phyloP scores from a whole-genome alignment of 345 rosid genomes.

The Adansonia digitata region DNA sequence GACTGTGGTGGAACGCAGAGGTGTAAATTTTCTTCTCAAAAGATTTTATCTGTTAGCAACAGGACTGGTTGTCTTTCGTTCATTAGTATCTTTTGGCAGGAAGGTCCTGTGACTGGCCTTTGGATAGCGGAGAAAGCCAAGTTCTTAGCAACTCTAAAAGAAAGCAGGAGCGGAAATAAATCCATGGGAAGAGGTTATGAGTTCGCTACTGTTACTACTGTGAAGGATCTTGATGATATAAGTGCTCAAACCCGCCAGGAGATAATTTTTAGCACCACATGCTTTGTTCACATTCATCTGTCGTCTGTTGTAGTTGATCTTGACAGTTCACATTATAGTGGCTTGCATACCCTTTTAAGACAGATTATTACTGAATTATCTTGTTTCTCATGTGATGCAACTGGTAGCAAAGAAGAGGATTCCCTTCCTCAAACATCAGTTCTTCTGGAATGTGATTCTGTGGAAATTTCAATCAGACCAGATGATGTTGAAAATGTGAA shows the following conservation, averaged over 20 bases:
- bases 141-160: slow-evolving; percentile 57
- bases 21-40: slow-evolving; percentile 40
- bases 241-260: slow-evolving; percentile 51
- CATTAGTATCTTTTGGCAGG: slow-evolving; percentile 78
- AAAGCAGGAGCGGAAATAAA: slow-evolving; percentile 41
- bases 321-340: slow-evolving; percentile 43
- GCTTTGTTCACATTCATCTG: slow-evolving; percentile 53
- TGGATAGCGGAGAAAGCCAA: slow-evolving; percentile 75
- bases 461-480: slow-evolving; percentile 65
- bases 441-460: slow-evolving; percentile 65
- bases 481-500: slow-evolving; percentile 40
- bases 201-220: slow-evolving; percentile 58
- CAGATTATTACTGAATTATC: slow-evolving; percentile 46
- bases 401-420: slow-evolving; percentile 23
- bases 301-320: slow-evolving; percentile 42
- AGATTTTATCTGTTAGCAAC: slow-evolving; percentile 48
- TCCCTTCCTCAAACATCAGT: slow-evolving; percentile 51
- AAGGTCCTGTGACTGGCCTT: slow-evolving; percentile 51
- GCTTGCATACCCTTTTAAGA: slow-evolving; percentile 38
- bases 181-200: slow-evolving; percentile 51
- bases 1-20: slow-evolving; percentile 22
- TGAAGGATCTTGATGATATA: slow-evolving; percentile 49
- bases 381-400: slow-evolving; percentile 25
- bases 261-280: slow-evolving; percentile 58
- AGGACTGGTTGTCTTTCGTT: slow-evolving; percentile 42